Conservation (phyloP, 202 grass and related monocot species). For the Carex sylvatica region DNA sequence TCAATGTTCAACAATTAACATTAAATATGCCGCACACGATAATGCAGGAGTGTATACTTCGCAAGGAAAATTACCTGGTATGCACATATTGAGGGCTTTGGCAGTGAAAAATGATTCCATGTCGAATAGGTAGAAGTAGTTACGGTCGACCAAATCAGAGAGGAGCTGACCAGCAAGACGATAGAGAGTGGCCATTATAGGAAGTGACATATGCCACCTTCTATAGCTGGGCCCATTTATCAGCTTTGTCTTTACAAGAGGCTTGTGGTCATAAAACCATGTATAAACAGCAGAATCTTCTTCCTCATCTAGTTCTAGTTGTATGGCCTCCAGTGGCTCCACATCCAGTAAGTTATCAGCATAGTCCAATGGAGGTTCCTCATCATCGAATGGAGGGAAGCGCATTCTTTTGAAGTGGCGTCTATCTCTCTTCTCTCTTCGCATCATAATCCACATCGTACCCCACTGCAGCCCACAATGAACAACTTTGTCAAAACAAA, state of each 20-base stretch:
- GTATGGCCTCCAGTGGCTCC: constrained; percentile 93
- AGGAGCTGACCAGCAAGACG: constrained; percentile 88
- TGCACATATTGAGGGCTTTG: constrained; percentile 98
- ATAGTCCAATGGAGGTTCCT: constrained; percentile 94
- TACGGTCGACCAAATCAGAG: constrained; percentile 88
- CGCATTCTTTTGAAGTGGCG: constrained; percentile 98
- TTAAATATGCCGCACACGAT: background rate
- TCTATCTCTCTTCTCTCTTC: constrained; percentile 91
- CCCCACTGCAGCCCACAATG: constrained; percentile 54
- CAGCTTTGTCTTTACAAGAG: constrained; percentile 90
- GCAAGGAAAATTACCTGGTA: constrained; percentile 67
- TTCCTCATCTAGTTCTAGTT: constrained; percentile 78
- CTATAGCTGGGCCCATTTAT: constrained; percentile 98
- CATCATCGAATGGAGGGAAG: constrained; percentile 98
- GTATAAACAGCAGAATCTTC: constrained; percentile 93
- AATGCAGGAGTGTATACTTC: background rate
- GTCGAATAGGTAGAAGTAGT: constrained; percentile 95
- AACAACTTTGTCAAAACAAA: background rate
- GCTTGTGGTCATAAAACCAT: constrained; percentile 99
- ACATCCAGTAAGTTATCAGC: constrained; percentile 98
- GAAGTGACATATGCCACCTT: constrained; percentile 92
- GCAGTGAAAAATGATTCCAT: constrained; percentile 99
- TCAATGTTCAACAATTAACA: constrained; percentile 1
- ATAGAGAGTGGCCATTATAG: constrained; percentile 96
- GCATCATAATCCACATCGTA: constrained; percentile 99